Evolutionary conservation across 2,329 filamentous ascomycete species (phyloP), one percentile per base, ranked within the genome.

Genomic region (Trichoderma koningii): DNA sequence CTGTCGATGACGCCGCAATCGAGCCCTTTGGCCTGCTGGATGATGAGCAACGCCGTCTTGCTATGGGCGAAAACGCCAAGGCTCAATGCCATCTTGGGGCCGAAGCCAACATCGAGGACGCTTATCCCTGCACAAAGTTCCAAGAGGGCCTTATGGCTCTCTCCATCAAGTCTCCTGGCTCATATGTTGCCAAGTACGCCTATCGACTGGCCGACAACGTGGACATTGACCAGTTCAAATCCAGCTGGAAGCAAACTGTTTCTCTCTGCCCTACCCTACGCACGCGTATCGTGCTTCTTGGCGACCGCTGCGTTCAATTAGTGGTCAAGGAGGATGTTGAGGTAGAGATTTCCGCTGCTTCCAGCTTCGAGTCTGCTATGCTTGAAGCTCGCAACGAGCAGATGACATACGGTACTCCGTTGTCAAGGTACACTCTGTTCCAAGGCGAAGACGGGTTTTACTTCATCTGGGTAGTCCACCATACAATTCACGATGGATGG

Each of bases 101-200:
- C 26, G 28, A 44, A 34, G 41, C 47, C 5, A 12, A 44, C 9
- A 42, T 68, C 73, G 56, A 66, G 44, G 64, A 67, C 14, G 53
- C 50, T 3, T 80, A 76, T 51, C 77, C 77, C 3, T 77, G 75
- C 69, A 75, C 76, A 15, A 71, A 73, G 3, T 69, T 79, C 1
- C 78, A 80, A 56, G 76, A 77, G 67, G 76, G 75, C 3, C 71
- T 80, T 1, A 70, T 80, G 44, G 73, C 76, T 0, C 67, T 78
- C 0, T 71, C 76, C 1, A 69, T 68, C 42, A 71, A 63, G 70
- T 38, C 68, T 71, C 23, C 56, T 56, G 7, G 77, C 71, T 7
- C n/a, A n/a, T 64, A 53, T 66, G 66, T 56, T 41, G 57, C 15
- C 1, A 61, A 64, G 41, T 56, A 66, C n/a, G 72, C 73, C 0